Evolutionary conservation across 139 green algal genomes (phyloP).

Genomic region (Coelastrella sp.): DNA sequence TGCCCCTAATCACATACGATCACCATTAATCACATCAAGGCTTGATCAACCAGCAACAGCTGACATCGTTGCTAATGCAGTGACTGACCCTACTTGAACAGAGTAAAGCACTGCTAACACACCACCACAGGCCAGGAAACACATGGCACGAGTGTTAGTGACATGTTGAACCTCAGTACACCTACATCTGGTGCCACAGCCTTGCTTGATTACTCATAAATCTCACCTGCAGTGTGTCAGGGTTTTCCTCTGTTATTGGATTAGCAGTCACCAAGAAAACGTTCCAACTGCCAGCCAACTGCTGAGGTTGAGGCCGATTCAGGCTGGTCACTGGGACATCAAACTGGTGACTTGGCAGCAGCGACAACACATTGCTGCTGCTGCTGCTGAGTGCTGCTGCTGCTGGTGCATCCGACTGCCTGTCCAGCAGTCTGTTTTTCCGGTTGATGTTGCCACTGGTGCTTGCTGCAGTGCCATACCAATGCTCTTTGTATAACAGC

Average conservation of each 20-base stretch:
- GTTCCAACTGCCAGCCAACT: slow-evolving; percentile 45
- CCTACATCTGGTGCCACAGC: too few species aligned
- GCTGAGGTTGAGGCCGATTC: slow-evolving; percentile 12
- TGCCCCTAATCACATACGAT: too few species aligned
- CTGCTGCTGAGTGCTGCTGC: slow-evolving; percentile 34
- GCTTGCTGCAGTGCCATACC: slow-evolving; percentile 31
- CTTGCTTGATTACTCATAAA: too few species aligned
- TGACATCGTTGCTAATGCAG: too few species aligned
- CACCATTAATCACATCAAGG: too few species aligned
- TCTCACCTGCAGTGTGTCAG: slow-evolving; percentile 37
- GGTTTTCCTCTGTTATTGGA: slow-evolving; percentile 37
- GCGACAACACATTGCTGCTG: slow-evolving; percentile 18
- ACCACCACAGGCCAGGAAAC: too few species aligned
- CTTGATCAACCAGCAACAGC: too few species aligned
- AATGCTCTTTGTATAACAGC: slow-evolving; percentile 47
- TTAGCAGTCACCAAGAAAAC: slow-evolving; percentile 33
- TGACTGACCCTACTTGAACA: too few species aligned
- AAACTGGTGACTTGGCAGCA: slow-evolving; percentile 20
- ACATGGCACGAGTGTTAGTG: too few species aligned
- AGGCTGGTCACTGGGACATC: neutral
- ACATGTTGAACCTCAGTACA: too few species aligned
- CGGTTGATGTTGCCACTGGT: neutral
- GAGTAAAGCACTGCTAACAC: too few species aligned
- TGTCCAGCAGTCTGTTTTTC: slow-evolving; percentile 6
- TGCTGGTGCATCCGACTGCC: neutral